Evolutionary conservation across 495 filamentous ascomycete genomes (phyloP).

Genomic region (Aspergillus carlsbadensis): DNA sequence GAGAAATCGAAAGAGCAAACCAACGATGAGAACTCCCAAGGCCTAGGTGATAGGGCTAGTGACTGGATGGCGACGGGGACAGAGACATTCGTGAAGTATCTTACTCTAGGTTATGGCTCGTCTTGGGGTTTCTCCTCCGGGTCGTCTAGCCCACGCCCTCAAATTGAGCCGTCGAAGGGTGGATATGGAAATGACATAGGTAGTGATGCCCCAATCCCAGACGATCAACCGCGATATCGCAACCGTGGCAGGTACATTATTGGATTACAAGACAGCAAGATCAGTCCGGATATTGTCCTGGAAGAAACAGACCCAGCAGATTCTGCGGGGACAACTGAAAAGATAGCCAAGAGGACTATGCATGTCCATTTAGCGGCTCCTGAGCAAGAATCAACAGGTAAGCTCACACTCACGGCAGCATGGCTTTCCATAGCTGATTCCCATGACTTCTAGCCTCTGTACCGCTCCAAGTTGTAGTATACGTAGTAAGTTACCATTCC

Average conservation of each 20-base stretch:
- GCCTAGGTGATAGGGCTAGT: conserved; percentile 20
- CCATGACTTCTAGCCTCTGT: conserved; percentile 20
- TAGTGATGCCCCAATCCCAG: background rate
- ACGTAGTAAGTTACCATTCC: conserved; percentile 45
- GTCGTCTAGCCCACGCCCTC: conserved; percentile 25
- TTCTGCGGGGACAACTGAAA: conserved; percentile 29
- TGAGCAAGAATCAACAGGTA: conserved; percentile 20
- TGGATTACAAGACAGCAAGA: conserved; percentile 64
- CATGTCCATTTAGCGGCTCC: conserved; percentile 37
- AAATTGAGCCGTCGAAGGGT: conserved; percentile 21
- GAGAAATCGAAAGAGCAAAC: conserved; percentile 11
- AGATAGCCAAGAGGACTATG: conserved; percentile 50
- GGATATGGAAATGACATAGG: conserved; percentile 5
- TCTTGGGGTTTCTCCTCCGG: conserved; percentile 50
- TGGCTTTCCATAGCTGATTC: background rate
- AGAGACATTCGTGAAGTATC: conserved; percentile 56
- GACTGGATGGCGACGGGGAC: conserved; percentile 34
- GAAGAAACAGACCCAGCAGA: conserved; percentile 28
- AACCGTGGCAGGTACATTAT: conserved; percentile 64
- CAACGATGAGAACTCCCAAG: conserved; percentile 19
- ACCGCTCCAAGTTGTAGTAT: conserved; percentile 70
- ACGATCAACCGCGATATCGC: background rate
- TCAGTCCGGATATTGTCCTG: conserved; percentile 30
- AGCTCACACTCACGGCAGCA: background rate
- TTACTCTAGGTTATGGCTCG: conserved; percentile 62